Conservation (phyloP, 345 rosid species). For the Litchi chinensis region DNA sequence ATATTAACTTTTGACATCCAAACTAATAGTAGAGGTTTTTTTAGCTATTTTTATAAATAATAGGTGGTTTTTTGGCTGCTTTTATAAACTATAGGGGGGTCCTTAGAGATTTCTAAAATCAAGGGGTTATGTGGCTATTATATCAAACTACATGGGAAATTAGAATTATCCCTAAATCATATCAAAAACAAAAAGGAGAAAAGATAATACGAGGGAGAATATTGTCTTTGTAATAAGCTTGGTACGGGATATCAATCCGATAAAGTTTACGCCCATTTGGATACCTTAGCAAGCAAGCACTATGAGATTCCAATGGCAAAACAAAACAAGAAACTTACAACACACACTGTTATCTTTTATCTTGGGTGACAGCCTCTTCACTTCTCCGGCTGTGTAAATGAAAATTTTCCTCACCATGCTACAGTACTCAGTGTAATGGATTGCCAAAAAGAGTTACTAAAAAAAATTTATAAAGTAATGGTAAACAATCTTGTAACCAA, state of each 20-base stretch:
- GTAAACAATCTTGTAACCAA: too few species aligned
- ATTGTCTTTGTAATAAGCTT: conserved; percentile 9
- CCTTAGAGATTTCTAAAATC: too few species aligned
- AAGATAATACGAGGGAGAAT: not conserved
- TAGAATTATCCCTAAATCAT: not conserved
- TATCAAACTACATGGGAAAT: too few species aligned
- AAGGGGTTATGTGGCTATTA: too few species aligned
- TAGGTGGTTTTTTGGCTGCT: too few species aligned
- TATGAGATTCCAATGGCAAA: conserved; percentile 12
- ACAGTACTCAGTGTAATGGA: conserved; percentile 82
- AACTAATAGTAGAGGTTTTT: too few species aligned
- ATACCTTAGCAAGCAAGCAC: conserved; percentile 23
- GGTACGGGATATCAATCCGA: conserved; percentile 3
- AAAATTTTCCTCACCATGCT: conserved; percentile 89
- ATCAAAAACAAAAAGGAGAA: not conserved
- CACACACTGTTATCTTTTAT: conserved; percentile 28
- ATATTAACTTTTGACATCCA: too few species aligned
- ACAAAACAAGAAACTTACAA: conserved; percentile 7
- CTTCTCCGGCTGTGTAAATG: conserved; percentile 91
- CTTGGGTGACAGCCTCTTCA: conserved; percentile 80
- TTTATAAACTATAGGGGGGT: too few species aligned
- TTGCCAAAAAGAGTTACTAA: not conserved
- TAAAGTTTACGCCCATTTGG: conserved; percentile 5
- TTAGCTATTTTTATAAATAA: too few species aligned
- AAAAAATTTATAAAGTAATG: not conserved